phyloP scores from a whole-genome alignment of 108 stramenopile species.

The Schizochytrium sp. region DNA sequence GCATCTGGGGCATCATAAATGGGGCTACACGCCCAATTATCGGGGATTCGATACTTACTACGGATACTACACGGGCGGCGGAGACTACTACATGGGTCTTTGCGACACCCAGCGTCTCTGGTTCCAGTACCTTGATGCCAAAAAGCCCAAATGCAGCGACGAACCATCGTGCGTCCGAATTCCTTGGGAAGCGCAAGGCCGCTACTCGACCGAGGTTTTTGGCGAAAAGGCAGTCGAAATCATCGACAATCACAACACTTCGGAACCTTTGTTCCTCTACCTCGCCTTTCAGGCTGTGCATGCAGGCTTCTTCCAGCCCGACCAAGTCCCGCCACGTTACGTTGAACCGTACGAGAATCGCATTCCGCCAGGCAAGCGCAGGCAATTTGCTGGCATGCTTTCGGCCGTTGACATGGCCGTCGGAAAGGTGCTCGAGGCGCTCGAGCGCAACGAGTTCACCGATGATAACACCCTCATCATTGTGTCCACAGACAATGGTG shows the following conservation, averaged over 20 bases:
- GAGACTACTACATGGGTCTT: background rate
- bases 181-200: background rate
- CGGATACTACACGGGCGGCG: background rate
- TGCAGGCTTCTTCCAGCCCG: background rate
- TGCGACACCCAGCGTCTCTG: background rate
- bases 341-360: background rate
- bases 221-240: background rate
- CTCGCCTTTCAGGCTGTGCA: background rate
- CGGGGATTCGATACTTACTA: background rate
- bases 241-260: background rate
- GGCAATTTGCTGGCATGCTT: background rate
- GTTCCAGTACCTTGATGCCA: background rate
- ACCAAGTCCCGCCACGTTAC: background rate
- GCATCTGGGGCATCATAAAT: background rate
- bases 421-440: background rate
- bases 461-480: background rate
- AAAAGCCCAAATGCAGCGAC: background rate
- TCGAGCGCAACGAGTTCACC: background rate
- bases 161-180: background rate
- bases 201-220: background rate
- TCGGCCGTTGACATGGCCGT: background rate
- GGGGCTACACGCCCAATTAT: background rate
- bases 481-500: conserved; percentile 1
- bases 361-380: background rate
- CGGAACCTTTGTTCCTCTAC: background rate